Conservation (phyloP, 202 grass and related monocot genomes). For the Sporobolus alterniflorus region DNA sequence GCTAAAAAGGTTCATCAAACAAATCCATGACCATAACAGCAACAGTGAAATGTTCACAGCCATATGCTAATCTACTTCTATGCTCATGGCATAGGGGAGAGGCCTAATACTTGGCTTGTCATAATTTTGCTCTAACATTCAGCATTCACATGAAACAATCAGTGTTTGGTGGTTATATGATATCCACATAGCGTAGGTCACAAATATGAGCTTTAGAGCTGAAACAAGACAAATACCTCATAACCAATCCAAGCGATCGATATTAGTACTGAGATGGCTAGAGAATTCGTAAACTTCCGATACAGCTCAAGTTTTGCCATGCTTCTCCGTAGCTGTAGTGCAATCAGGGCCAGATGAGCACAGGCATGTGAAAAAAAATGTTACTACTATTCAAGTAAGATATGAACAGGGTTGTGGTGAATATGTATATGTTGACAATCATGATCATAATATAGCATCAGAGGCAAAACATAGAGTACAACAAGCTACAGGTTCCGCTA, state of each 20-base stretch:
- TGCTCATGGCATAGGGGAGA: conserved; percentile 11
- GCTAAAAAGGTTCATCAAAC: neutral
- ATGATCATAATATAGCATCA: conserved; percentile 4
- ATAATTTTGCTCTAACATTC: conserved; percentile 28
- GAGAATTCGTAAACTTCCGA: conserved; percentile 94
- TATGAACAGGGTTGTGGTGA: neutral
- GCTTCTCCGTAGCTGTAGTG: conserved; percentile 83
- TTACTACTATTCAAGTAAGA: neutral
- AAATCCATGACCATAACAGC: neutral
- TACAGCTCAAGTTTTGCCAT: conserved; percentile 98
- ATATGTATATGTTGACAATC: conserved; percentile 17
- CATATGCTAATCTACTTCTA: conserved; percentile 23
- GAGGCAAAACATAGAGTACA: neutral
- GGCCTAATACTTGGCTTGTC: neutral
- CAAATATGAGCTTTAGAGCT: conserved; percentile 28
- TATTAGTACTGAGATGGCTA: conserved; percentile 92
- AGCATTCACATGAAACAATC: neutral
- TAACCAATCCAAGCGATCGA: conserved; percentile 99
- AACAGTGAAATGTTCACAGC: neutral
- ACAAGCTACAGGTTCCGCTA: conserved; percentile 15
- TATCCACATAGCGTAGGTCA: conserved; percentile 7
- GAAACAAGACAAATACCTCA: conserved; percentile 72
- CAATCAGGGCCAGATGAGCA: conserved; percentile 34
- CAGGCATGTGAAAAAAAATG: neutral
- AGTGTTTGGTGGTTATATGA: conserved; percentile 11